Evolutionary conservation across 1,284 basidiomycete genomes (phyloP).

Genomic region (Grifola frondosa): DNA sequence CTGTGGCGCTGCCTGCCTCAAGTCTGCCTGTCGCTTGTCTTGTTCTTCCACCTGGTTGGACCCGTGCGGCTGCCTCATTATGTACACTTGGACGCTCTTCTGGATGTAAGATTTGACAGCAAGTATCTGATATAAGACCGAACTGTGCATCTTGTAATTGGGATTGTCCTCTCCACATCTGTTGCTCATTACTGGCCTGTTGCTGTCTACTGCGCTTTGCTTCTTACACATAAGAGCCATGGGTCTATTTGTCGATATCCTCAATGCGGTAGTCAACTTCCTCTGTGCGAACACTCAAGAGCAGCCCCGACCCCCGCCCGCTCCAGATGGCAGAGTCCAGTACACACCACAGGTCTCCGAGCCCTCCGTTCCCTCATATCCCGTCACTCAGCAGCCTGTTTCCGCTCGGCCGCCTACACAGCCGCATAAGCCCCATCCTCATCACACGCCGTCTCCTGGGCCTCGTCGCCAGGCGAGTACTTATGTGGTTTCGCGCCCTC

Average conservation of each 20-base stretch:
- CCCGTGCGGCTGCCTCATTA: no score
- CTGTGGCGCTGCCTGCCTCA: no score
- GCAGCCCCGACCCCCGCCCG: slow-evolving; percentile 10
- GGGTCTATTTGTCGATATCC: slow-evolving; percentile 20
- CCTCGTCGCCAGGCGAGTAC: no score
- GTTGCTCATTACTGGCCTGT: no score
- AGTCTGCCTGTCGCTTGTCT: no score
- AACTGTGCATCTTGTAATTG: no score
- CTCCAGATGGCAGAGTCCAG: slow-evolving; percentile 13
- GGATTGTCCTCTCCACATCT: no score
- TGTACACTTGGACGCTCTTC: no score
- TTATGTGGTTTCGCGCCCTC: not conserved
- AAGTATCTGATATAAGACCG: no score
- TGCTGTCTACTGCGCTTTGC: no score
- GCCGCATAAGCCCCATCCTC: slow-evolving; percentile 8
- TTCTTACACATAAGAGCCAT: slow-evolving; percentile 15
- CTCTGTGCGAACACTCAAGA: slow-evolving; percentile 23
- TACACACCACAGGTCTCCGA: slow-evolving; percentile 16
- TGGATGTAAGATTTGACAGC: no score
- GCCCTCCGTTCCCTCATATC: slow-evolving; percentile 18
- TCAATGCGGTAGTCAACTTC: slow-evolving; percentile 23
- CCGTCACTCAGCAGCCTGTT: slow-evolving; percentile 14
- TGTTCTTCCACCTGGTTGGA: no score
- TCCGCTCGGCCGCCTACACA: slow-evolving; percentile 16
- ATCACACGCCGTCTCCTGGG: slow-evolving; percentile 6